Base-by-base conservation (phyloP, 177 flowering plant genomes). In the Telopea speciosissima region DNA sequence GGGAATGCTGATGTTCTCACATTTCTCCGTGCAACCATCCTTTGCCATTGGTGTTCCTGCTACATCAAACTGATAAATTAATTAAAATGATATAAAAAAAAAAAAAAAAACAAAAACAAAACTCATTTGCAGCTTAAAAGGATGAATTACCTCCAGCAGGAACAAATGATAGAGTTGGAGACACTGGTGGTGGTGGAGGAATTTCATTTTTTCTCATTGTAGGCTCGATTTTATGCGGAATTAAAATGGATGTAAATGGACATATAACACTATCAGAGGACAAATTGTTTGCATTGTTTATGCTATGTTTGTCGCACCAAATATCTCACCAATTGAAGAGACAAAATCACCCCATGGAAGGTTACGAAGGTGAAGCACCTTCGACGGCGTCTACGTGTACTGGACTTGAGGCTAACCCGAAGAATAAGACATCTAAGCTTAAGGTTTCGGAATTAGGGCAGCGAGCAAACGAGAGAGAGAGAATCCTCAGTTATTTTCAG, bases 331-430 rank as follows among this genome's bases (percentile, higher is more conserved):
- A 60, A 78, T 78, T 9, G 63, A 28, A 1, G 28, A 1, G 10
- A 71, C 13, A 5, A 62, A 21, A 22, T 74, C 77, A 0, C 70
- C 75, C 63, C 60, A 58, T 19, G 98, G 98, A 8, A 92, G 86
- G 61, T 92, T 92, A 9, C 98, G 88, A 22, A 92, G 88, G 79
- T 92, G 98, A 31, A 92, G 80, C 23, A 92, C 98, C 85, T 92
- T 92, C 65, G 98, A 92, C 24, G 96, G 98, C 33, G 98, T 88
- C 78, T 90, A 95, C 49, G 95, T 87, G 87, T 90, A 90, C 31
- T 96, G 82, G 82, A 92, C 90, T 80, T 90, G 96, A 13, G 82
- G 83, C 76, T 88, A 91, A 23, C 84, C 82, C 54, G 96, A 86
- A 3, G 82, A 72, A 23, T 93, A 84, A 23, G 83, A 79, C 83